Evolutionary conservation across 1,139 yeast genomes (phyloP).

Genomic region (Maudiozyma humilis): DNA sequence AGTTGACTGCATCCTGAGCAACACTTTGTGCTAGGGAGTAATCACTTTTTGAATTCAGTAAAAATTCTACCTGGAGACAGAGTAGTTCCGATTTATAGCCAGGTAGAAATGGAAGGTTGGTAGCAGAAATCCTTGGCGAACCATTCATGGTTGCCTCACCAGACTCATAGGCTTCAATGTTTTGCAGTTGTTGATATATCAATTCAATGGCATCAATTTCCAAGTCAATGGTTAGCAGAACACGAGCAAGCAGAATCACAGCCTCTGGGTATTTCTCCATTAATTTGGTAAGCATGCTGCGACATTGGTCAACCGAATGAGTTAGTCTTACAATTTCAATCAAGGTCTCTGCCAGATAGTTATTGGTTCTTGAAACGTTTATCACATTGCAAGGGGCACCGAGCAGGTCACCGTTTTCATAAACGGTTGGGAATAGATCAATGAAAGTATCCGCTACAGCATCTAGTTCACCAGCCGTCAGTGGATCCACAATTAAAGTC

Average conservation of each 20-base stretch:
- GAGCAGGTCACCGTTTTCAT: conserved; percentile 52
- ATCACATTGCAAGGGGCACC: conserved; percentile 50
- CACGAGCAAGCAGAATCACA: conserved; percentile 45
- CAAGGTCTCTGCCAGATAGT: conserved; percentile 78
- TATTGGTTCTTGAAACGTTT: conserved; percentile 60
- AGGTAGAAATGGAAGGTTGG: conserved; percentile 11
- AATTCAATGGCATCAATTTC: conserved; percentile 70
- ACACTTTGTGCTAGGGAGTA: conserved; percentile 68
- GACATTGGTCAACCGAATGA: conserved; percentile 56
- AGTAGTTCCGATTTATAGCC: conserved; percentile 28
- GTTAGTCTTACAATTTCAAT: conserved; percentile 63
- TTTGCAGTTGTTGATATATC: conserved; percentile 52
- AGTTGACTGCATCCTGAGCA: conserved; percentile 74
- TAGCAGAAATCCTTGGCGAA: background rate
- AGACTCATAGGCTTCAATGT: conserved; percentile 36
- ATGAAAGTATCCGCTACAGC: conserved; percentile 32
- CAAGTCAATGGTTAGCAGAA: conserved; percentile 59
- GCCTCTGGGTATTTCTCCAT: conserved; percentile 37
- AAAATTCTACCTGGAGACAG: conserved; percentile 61
- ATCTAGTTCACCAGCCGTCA: conserved; percentile 42
- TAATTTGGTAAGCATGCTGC: conserved; percentile 43
- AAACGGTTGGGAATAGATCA: conserved; percentile 54
- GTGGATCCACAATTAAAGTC: conserved; percentile 60
- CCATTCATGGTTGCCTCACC: background rate
- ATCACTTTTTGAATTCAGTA: conserved; percentile 53